These are phyloP conservation scores for Meripilus lineatus DNA, from an alignment of 1,284 basidiomycete species.

Conservation along the genomic window DNA sequence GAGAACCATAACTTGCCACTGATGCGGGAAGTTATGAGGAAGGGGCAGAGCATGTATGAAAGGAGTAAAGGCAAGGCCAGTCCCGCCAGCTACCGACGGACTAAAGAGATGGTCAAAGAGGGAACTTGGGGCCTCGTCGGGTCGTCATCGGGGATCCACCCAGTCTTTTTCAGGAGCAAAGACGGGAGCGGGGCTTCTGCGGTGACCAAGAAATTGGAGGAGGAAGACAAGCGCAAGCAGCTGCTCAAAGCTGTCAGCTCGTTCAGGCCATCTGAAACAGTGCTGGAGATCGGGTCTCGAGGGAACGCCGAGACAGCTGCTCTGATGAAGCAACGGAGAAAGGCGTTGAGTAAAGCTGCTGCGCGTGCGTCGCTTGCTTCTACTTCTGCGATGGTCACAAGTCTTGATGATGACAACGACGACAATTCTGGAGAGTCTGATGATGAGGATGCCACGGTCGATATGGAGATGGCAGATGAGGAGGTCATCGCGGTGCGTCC, in stretches of 20 bases:
- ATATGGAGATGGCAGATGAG: slow-evolving; percentile 70
- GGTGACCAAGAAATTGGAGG: slow-evolving; percentile 22
- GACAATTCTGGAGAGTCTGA: slow-evolving; percentile 25
- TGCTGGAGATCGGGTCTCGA: slow-evolving; percentile 87
- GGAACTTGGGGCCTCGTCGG: slow-evolving; percentile 63
- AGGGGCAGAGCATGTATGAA: slow-evolving; percentile 93
- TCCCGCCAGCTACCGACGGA: slow-evolving; percentile 79
- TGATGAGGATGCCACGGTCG: slow-evolving; percentile 28
- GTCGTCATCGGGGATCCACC: slow-evolving; percentile 68
- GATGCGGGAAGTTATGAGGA: slow-evolving; percentile 84
- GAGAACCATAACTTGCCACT: slow-evolving; percentile 64
- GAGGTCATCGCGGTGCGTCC: slow-evolving; percentile 64
- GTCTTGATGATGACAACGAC: slow-evolving; percentile 33
- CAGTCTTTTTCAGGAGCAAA: slow-evolving; percentile 45
- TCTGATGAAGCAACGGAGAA: slow-evolving; percentile 88
- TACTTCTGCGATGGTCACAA: slow-evolving; percentile 26
- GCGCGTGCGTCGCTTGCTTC: slow-evolving; percentile 39
- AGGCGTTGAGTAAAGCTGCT: slow-evolving; percentile 65
- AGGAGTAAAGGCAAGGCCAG: slow-evolving; percentile 90
- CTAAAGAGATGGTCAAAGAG: slow-evolving; percentile 83
- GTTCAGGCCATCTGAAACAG: slow-evolving; percentile 87
- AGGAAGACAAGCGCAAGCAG: slow-evolving; percentile 56
- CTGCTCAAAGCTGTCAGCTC: slow-evolving; percentile 76
- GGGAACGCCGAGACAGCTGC: slow-evolving; percentile 54
- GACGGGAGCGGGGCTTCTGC: slow-evolving; percentile 11